phyloP scores from a whole-genome alignment of 2,329 filamentous ascomycete genomes.

The Fulvia fulva region DNA sequence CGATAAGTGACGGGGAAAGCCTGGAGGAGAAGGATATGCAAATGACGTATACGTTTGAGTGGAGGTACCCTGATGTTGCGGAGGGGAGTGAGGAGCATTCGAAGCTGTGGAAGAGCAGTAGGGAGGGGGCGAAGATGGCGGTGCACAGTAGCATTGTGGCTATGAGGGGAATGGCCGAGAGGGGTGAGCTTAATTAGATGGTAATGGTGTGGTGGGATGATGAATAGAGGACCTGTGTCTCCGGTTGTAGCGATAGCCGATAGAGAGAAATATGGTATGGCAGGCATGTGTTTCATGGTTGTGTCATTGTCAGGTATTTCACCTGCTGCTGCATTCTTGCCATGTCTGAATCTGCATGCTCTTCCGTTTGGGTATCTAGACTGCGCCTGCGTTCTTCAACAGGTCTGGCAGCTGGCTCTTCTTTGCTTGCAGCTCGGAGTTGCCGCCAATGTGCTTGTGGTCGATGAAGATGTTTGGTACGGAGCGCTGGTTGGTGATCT shows the following conservation, averaged over 20 bases:
- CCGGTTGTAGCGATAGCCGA: no score
- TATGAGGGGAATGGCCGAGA: constrained; percentile 39
- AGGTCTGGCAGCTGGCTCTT: constrained; percentile 61
- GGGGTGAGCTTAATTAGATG: constrained; percentile 25
- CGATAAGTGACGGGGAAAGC: constrained; percentile 39
- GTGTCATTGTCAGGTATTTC: background rate
- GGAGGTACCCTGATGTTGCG: constrained; percentile 34
- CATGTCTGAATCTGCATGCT: background rate
- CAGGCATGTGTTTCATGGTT: no score
- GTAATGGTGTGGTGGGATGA: background rate
- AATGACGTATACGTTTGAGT: constrained; percentile 49
- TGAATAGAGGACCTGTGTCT: no score
- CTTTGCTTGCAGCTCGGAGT: constrained; percentile 76
- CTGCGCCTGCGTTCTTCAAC: constrained; percentile 60
- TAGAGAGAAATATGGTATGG: no score
- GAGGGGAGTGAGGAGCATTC: constrained; percentile 35
- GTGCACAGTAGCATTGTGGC: constrained; percentile 42
- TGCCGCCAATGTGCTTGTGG: constrained; percentile 90
- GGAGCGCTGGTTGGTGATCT: constrained; percentile 78
- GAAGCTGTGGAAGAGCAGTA: constrained; percentile 28
- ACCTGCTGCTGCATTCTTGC: background rate
- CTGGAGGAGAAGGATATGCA: constrained; percentile 34
- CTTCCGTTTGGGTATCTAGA: constrained; percentile 41
- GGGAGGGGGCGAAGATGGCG: constrained; percentile 37
- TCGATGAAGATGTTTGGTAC: constrained; percentile 95